Evolutionary conservation across 768 basidiomycete genomes (phyloP).

Genomic region (Suillus variegatus): DNA sequence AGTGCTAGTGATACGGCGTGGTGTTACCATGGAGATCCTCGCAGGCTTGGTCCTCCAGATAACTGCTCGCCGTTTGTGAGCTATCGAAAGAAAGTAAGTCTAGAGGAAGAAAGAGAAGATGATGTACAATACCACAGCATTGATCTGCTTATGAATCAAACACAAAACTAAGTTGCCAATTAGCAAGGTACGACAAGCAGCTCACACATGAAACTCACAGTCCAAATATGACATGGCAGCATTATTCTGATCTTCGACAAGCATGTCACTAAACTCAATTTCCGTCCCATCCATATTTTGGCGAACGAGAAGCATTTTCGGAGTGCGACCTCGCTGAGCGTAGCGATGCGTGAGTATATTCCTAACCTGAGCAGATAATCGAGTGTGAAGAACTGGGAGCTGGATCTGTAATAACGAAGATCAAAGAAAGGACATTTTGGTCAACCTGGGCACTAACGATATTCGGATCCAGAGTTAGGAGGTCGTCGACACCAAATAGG

Average conservation of each 20-base stretch:
- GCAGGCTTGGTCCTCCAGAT: conserved; percentile 24
- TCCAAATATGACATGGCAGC: conserved; percentile 91
- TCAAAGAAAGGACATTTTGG: conserved; percentile 2
- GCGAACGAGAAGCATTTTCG: conserved; percentile 75
- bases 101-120: background rate
- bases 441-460: conserved; percentile 50
- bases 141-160: conserved; percentile 36
- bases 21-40: conserved; percentile 35
- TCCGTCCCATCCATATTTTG: conserved; percentile 93
- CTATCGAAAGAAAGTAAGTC: conserved; percentile 17
- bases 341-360: conserved; percentile 79
- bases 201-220: conserved; percentile 51
- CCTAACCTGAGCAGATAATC: conserved; percentile 79
- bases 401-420: conserved; percentile 46
- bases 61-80: conserved; percentile 34
- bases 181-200: background rate
- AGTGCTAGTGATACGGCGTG: background rate
- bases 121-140: conserved; percentile 23
- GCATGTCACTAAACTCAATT: conserved; percentile 95
- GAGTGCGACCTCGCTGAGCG: conserved; percentile 50
- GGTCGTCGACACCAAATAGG: conserved; percentile 82
- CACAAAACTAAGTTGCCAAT: conserved; percentile 27
- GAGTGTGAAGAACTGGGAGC: conserved; percentile 71
- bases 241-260: conserved; percentile 96
- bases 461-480: conserved; percentile 64